A percentile compares a stretch with the other conserved stretches of the same genome.
These are phyloP conservation scores for Sugiyamaella boreocaroliniensis DNA, from an alignment of 805 yeast genomes.

Conservation along the genomic window DNA sequence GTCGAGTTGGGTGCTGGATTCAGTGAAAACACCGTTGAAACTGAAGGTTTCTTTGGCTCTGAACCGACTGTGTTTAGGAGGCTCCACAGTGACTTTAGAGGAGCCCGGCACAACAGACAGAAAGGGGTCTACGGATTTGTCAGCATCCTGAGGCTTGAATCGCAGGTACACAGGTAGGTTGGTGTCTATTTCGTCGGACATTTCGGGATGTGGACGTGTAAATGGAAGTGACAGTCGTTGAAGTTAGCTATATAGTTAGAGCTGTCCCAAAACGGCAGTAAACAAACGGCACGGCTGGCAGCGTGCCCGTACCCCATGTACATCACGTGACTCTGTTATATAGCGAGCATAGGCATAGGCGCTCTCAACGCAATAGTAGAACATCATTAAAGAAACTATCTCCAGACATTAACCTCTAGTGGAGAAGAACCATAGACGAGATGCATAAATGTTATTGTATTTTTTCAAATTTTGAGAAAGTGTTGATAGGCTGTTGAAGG, in stretches of 20 bases:
- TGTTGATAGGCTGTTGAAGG: too few relatives aligned
- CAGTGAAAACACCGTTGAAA: conserved; percentile 33
- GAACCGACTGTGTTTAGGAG: conserved; percentile 20
- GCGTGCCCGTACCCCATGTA: neutral
- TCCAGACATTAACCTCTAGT: too few relatives aligned
- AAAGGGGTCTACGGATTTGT: conserved; percentile 21
- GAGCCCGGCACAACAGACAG: conserved; percentile 20
- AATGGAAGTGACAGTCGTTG: neutral
- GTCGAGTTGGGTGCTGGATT: conserved; percentile 30
- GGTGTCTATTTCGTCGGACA: conserved; percentile 3
- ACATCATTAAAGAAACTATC: too few relatives aligned
- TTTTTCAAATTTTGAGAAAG: too few relatives aligned
- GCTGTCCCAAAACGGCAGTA: neutral
- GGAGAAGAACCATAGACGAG: too few relatives aligned
- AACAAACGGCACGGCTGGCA: neutral
- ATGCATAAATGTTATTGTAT: too few relatives aligned
- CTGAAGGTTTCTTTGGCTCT: conserved; percentile 24
- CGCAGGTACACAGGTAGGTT: conserved; percentile 35
- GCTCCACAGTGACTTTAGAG: conserved; percentile 21
- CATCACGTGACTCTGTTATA: neutral
- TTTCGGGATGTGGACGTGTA: neutral
- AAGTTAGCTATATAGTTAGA: neutral
- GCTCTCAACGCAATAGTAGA: too few relatives aligned
- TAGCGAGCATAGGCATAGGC: neutral
- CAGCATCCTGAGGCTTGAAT: conserved; percentile 31